Conservation (phyloP, 495 filamentous ascomycete genomes). For the Aspergillus affinis region DNA sequence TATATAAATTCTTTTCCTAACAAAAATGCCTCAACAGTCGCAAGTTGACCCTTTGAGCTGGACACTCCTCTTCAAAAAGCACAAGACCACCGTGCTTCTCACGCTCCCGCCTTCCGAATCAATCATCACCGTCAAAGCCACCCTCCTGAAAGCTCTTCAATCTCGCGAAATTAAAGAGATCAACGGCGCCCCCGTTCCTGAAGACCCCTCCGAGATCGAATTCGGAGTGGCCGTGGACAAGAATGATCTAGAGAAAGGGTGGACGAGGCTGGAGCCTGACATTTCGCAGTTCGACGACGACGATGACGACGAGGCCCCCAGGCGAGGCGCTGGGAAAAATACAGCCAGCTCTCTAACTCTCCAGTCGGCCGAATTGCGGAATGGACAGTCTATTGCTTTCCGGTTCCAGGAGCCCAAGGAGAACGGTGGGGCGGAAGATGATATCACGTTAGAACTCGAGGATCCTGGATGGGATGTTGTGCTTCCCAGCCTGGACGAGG, state of each 20-base stretch:
- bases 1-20: constrained; percentile 3
- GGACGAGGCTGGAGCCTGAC: constrained; percentile 47
- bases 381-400: constrained; percentile 70
- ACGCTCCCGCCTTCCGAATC: constrained; percentile 60
- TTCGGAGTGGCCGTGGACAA: constrained; percentile 55
- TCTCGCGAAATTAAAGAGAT: constrained; percentile 42
- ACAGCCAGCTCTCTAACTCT: constrained; percentile 40
- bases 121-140: constrained; percentile 59
- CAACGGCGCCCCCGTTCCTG: constrained; percentile 48
- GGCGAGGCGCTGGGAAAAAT: constrained; percentile 39
- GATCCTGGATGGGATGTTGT: constrained; percentile 64
- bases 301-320: constrained; percentile 41
- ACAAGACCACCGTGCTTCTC: constrained; percentile 74
- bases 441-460: constrained; percentile 45
- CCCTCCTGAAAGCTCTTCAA: constrained; percentile 58
- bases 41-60: constrained; percentile 43
- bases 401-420: constrained; percentile 46
- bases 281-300: constrained; percentile 35
- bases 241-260: constrained; percentile 58
- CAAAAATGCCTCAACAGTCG: constrained; percentile 17
- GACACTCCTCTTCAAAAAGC: constrained; percentile 77
- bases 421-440: constrained; percentile 17
- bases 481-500: constrained; percentile 59
- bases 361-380: constrained; percentile 50
- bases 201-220: constrained; percentile 47